phyloP scores from a whole-genome alignment of 768 basidiomycete genomes.

The Rhodosporidiobolus odoratus region DNA sequence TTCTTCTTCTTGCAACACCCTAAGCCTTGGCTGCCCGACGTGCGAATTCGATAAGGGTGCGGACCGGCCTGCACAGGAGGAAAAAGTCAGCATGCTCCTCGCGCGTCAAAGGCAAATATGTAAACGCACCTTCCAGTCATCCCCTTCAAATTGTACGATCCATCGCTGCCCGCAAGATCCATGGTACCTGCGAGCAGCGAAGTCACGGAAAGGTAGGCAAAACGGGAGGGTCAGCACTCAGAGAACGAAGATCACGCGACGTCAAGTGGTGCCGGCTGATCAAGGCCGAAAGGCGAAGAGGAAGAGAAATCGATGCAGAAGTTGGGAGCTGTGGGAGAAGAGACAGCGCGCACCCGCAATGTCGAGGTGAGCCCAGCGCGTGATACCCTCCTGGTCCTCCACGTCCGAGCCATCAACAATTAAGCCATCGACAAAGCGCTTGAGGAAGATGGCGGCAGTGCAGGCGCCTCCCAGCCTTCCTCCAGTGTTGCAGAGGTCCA shows the following conservation, averaged over 20 bases:
- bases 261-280: too few species aligned
- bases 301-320: neutral
- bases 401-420: conserved; percentile 61
- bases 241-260: too few species aligned
- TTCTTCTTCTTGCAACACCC: too few species aligned
- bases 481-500: conserved; percentile 65
- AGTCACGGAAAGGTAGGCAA: neutral
- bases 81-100: neutral
- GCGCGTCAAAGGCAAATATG: neutral
- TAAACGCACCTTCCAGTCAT: conserved; percentile 30
- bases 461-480: conserved; percentile 66
- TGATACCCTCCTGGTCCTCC: conserved; percentile 52
- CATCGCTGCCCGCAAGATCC: conserved; percentile 27
- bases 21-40: conserved; percentile 24
- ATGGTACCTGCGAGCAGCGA: conserved; percentile 10
- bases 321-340: neutral
- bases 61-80: neutral
- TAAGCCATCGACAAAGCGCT: conserved; percentile 47
- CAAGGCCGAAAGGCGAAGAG: too few species aligned
- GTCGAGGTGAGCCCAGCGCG: conserved; percentile 84
- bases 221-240: neutral
- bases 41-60: conserved; percentile 27
- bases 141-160: conserved; percentile 22
- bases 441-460: conserved; percentile 82
- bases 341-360: conserved; percentile 52